A percentile compares a stretch with the other conserved stretches of the same genome.
Evolutionary conservation across 2,329 filamentous ascomycete species (phyloP).

Genomic region (Aspergillus viridinutans): DNA sequence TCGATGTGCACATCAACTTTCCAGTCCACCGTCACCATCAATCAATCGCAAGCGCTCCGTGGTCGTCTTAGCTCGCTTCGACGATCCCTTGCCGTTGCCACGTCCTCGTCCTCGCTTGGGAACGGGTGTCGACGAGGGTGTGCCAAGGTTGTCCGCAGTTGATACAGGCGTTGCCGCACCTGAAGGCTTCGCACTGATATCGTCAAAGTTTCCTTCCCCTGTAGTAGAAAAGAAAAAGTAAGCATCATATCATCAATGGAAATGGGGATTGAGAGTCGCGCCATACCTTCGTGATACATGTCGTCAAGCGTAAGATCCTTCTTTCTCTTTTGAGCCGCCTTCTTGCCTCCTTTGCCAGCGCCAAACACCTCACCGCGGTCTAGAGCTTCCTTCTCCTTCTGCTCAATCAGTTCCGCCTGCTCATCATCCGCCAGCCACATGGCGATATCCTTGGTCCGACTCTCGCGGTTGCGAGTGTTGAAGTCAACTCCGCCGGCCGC

Average conservation of each 20-base stretch:
- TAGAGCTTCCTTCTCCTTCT: slow-evolving; percentile 80
- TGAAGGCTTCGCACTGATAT: slow-evolving; percentile 72
- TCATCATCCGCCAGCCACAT: slow-evolving; percentile 99
- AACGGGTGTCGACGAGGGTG: slow-evolving; percentile 30
- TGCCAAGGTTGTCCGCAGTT: slow-evolving; percentile 44
- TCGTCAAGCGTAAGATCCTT: slow-evolving; percentile 72
- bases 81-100: slow-evolving; percentile 51
- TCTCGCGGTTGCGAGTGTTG: slow-evolving; percentile 86
- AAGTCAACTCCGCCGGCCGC: slow-evolving; percentile 84
- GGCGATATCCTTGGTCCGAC: slow-evolving; percentile 94
- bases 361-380: slow-evolving; percentile 62
- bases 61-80: slow-evolving; percentile 59
- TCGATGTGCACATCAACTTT: slow-evolving; percentile 6
- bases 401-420: slow-evolving; percentile 88
- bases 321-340: slow-evolving; percentile 56
- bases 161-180: slow-evolving; percentile 79
- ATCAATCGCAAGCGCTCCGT: slow-evolving; percentile 48
- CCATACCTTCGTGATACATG: slow-evolving; percentile 98
- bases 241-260: not conserved
- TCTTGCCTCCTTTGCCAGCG: slow-evolving; percentile 58
- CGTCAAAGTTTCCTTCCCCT: slow-evolving; percentile 97
- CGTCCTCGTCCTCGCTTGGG: slow-evolving; percentile 57
- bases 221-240: slow-evolving; percentile 10
- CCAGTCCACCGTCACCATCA: slow-evolving; percentile 41
- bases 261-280: not conserved